phyloP scores from a whole-genome alignment of 2,329 filamentous ascomycete genomes.

The Ascomycota sp. region DNA sequence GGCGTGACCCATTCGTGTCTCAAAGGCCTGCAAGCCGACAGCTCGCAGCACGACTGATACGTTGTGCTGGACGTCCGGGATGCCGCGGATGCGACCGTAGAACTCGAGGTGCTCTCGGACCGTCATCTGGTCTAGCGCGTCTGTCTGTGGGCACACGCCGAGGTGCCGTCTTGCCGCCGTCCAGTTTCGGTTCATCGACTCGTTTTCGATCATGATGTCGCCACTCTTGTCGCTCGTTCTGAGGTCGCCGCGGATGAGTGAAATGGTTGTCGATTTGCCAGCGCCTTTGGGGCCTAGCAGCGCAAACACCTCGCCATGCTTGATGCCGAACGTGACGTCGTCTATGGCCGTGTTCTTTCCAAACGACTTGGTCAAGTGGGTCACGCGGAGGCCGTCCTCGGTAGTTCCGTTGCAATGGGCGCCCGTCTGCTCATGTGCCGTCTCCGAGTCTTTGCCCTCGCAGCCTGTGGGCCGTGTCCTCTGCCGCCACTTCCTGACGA shows the following conservation, averaged over 20 bases:
- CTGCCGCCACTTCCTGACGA: constrained; percentile 3
- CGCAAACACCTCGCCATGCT: constrained; percentile 64
- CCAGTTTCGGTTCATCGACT: constrained; percentile 49
- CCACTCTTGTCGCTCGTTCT: constrained; percentile 48
- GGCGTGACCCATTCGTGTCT: constrained; percentile 50
- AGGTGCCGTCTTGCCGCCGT: constrained; percentile 52
- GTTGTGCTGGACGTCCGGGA: constrained; percentile 53
- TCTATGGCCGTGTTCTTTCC: constrained; percentile 48
- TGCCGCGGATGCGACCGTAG: constrained; percentile 66
- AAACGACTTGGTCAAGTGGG: constrained; percentile 56
- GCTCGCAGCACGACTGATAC: constrained; percentile 57
- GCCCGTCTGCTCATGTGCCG: neutral
- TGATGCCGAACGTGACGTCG: constrained; percentile 65
- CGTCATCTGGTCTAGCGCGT: constrained; percentile 79
- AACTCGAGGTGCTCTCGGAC: constrained; percentile 69
- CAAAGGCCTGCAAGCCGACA: constrained; percentile 52
- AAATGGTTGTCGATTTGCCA: constrained; percentile 78
- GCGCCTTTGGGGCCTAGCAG: constrained; percentile 79
- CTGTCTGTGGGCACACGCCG: constrained; percentile 78
- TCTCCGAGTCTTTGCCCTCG: neutral
- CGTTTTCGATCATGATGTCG: constrained; percentile 59
- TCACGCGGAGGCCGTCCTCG: constrained; percentile 50
- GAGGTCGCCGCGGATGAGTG: constrained; percentile 71
- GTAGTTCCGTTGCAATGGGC: constrained; percentile 2
- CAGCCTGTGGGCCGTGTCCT: constrained; percentile 33